These are phyloP conservation scores for Talinum fruticosum DNA, from an alignment of 148 eudicot species.

Conservation along the genomic window DNA sequence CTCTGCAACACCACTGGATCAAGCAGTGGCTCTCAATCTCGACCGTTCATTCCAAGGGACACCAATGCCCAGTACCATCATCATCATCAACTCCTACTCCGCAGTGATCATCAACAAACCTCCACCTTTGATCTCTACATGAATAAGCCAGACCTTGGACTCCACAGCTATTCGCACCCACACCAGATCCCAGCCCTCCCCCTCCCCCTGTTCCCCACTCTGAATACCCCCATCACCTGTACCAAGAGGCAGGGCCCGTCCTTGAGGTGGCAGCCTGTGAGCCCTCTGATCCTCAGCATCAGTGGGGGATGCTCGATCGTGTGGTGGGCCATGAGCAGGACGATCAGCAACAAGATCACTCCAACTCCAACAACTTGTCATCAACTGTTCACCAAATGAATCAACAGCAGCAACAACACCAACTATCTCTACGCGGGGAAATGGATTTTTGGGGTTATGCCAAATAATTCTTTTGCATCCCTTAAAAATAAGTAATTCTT, in stretches of 20 bases:
- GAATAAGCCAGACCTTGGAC: constrained; percentile 41
- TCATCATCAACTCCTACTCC: constrained; percentile 43
- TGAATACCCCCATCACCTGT: constrained; percentile 29
- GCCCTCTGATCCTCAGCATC: constrained; percentile 39
- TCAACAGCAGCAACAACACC: constrained; percentile 39
- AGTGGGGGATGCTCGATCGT: constrained; percentile 64
- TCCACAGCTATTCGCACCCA: constrained; percentile 54
- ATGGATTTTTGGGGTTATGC: constrained; percentile 92
- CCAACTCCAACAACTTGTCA: constrained; percentile 23
- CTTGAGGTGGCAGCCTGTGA: constrained; percentile 28
- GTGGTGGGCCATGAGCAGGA: constrained; percentile 36
- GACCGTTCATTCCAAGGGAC: constrained; percentile 38
- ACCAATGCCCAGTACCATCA: constrained; percentile 22
- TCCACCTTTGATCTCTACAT: constrained; percentile 50
- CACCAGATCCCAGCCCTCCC: constrained; percentile 39
- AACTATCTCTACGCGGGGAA: constrained; percentile 60
- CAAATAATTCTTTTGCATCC: constrained; percentile 28
- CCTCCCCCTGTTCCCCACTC: constrained; percentile 40
- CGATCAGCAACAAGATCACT: constrained; percentile 26
- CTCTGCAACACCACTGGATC: constrained; percentile 32
- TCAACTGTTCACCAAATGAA: constrained; percentile 50
- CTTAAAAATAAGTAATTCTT: too few species aligned
- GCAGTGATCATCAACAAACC: constrained; percentile 30
- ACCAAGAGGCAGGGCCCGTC: constrained; percentile 18
- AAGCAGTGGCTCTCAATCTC: constrained; percentile 32